Conservation (phyloP, 192 early-diverging fungal genomes). For the Chytriomyces confervae region DNA sequence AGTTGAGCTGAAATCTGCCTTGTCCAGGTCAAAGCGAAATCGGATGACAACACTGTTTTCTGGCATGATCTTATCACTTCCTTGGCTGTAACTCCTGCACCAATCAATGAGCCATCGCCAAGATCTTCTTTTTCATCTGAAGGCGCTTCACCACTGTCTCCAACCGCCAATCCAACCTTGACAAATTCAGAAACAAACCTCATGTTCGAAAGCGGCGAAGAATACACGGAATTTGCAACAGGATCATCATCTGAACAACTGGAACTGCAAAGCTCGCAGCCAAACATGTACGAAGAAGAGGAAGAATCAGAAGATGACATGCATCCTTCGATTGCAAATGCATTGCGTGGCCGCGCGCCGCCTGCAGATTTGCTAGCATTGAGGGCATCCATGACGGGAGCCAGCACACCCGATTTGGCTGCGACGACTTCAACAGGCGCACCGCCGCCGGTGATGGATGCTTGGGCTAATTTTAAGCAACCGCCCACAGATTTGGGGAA, state of each 20-base stretch:
- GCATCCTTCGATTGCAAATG: slow-evolving; percentile 30
- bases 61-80: slow-evolving; percentile 40
- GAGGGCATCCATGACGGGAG: slow-evolving; percentile 14
- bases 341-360: slow-evolving; percentile 21
- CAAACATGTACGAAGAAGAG: slow-evolving; percentile 13
- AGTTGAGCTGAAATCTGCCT: neutral
- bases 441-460: neutral
- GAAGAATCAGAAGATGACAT: slow-evolving; percentile 30
- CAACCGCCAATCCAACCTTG: neutral
- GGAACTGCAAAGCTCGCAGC: neutral
- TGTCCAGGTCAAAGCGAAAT: slow-evolving; percentile 27
- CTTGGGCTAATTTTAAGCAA: slow-evolving; percentile 15
- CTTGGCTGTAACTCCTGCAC: slow-evolving; percentile 24
- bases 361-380: slow-evolving; percentile 32
- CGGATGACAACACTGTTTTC: slow-evolving; percentile 32
- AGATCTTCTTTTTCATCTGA: slow-evolving; percentile 7
- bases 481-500: slow-evolving; percentile 7
- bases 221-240: neutral
- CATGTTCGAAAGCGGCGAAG: slow-evolving; percentile 35
- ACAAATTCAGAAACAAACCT: slow-evolving; percentile 4
- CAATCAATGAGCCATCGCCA: slow-evolving; percentile 27
- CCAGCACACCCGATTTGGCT: neutral
- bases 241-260: neutral
- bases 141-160: neutral
- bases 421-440: neutral